These are phyloP conservation scores for Amanita fuliginea DNA, from an alignment of 768 basidiomycete genomes.

Conservation along the genomic window DNA sequence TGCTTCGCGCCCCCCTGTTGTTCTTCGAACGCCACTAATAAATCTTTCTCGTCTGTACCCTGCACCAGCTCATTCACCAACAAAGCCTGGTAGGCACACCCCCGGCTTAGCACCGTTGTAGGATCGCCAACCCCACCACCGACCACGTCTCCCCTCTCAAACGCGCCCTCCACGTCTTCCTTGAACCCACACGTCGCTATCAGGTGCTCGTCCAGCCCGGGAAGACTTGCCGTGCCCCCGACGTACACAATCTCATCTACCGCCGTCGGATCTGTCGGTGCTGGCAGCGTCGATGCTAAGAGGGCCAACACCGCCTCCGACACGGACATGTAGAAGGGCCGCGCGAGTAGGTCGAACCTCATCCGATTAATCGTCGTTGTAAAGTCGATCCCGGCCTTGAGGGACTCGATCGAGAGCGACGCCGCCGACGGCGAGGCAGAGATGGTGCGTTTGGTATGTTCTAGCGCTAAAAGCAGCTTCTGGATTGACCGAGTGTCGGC, in stretches of 20 bases:
- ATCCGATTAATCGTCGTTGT: slow-evolving; percentile 51
- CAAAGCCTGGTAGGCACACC: slow-evolving; percentile 68
- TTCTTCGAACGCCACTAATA: slow-evolving; percentile 37
- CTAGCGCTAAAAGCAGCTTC: slow-evolving; percentile 87
- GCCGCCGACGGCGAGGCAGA: slow-evolving; percentile 81
- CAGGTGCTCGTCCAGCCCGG: slow-evolving; percentile 61
- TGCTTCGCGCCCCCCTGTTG: slow-evolving; percentile 12
- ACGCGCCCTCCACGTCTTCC: slow-evolving; percentile 55
- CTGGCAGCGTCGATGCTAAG: slow-evolving; percentile 28
- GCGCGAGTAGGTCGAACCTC: slow-evolving; percentile 53
- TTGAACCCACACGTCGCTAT: slow-evolving; percentile 36
- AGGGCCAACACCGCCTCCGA: slow-evolving; percentile 39
- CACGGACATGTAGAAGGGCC: slow-evolving; percentile 49
- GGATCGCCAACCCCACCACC: slow-evolving; percentile 72
- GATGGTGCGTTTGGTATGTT: slow-evolving; percentile 90
- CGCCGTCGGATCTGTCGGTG: slow-evolving; percentile 45
- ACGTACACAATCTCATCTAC: slow-evolving; percentile 76
- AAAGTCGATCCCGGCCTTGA: slow-evolving; percentile 90
- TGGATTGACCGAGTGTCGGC: slow-evolving; percentile 80
- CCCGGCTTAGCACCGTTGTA: slow-evolving; percentile 64
- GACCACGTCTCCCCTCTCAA: slow-evolving; percentile 52
- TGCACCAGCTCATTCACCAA: slow-evolving; percentile 39
- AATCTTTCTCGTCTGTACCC: slow-evolving; percentile 29
- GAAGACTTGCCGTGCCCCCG: slow-evolving; percentile 64
- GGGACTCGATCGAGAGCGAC: slow-evolving; percentile 84